Evolutionary conservation across 768 basidiomycete species (phyloP), one percentile per base, ranked within the genome.

Genomic region (Amanita fuliginea): DNA sequence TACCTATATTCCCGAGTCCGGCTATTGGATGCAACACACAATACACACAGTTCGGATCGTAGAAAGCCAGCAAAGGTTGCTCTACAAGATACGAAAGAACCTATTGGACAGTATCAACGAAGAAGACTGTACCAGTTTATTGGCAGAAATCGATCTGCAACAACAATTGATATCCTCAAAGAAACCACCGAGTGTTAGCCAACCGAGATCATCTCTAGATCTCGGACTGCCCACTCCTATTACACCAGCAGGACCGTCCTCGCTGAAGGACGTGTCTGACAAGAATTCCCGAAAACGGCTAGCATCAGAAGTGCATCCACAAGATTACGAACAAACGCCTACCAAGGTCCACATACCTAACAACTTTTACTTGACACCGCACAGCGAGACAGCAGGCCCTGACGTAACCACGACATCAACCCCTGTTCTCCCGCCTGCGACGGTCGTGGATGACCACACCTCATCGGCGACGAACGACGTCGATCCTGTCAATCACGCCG

Each of bases 21-120:
- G 73, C 0, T 74, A 80, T 47, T 86, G 83, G 83, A 81, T 83
- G 46, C 82, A 83, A 52, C 81, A 83, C 56, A 67, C 73, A 34
- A 72, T 80, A 51, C 68, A 67, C 35, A 73, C 77, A 13, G 81
- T 84, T 3, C 74, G 81, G 32, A 57, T 76, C 33, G 76, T 85
- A 36, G 71, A 73, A 41, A 70, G 68, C 1, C 78, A 80, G 53
- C 81, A 84, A 53, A 68, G 82, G 26, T 60, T 85, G 28, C 61
- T 86, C 6, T 85, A 82, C 63, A 74, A 78, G 52, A 63, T 76
- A 8, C 69, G 83, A 9, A 75, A 75, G 59, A 75, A 72, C 54
- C 69, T 85, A 4, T 63, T 83, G 0, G 72, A 80, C 4, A 78
- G 77, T 3, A 62, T 84, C 1, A 54, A 62, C 18, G 81, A 84